Conservation (phyloP, 345 rosid genomes). For the Populus davidiana region DNA sequence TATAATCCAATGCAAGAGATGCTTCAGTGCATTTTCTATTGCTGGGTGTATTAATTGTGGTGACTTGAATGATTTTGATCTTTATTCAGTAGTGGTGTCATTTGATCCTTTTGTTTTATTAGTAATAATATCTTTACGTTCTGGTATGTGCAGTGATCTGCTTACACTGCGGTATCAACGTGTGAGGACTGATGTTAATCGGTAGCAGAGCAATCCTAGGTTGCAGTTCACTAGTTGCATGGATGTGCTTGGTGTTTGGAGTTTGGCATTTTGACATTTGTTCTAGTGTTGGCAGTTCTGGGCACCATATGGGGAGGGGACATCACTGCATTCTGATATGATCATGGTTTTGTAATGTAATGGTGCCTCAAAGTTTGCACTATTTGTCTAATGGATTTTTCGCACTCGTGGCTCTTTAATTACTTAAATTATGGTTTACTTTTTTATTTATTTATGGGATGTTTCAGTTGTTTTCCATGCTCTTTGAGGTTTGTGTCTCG, state of each 20-base stretch:
- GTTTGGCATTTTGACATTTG: not conserved
- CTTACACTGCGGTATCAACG: not conserved
- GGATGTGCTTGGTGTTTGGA: slow-evolving; percentile 2
- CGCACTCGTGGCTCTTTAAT: not conserved
- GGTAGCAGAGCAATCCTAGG: not conserved
- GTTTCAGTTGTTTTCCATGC: not conserved
- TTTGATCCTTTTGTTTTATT: not conserved
- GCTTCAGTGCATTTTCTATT: not conserved
- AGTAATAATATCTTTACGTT: not conserved
- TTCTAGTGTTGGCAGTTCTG: not conserved
- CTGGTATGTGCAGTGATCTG: slow-evolving; percentile 9
- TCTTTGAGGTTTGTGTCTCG: not conserved
- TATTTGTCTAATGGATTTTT: not conserved
- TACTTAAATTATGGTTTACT: not conserved
- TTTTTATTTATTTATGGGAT: not conserved
- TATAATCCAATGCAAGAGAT: not conserved
- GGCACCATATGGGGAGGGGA: slow-evolving; percentile 6
- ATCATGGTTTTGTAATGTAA: slow-evolving; percentile 5
- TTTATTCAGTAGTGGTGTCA: not conserved
- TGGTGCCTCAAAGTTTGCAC: slow-evolving; percentile 1
- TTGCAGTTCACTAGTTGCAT: not conserved
- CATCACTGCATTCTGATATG: slow-evolving; percentile 7
- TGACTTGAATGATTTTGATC: not conserved
- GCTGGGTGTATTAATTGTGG: not conserved
- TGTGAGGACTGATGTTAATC: not conserved